phyloP scores from a whole-genome alignment of 83 land plant species.

The Picea mariana region DNA sequence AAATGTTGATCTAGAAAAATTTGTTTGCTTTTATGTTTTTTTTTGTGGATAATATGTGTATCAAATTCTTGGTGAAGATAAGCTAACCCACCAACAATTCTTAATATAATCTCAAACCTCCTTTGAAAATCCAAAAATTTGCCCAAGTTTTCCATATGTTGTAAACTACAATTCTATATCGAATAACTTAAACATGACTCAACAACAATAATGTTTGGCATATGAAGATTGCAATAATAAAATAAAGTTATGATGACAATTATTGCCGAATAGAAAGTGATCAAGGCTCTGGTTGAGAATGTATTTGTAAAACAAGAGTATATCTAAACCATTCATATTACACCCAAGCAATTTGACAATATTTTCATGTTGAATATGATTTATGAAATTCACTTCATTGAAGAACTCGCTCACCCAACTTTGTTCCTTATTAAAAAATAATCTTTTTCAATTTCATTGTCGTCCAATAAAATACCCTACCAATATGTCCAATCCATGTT shows the following conservation, averaged over 20 bases:
- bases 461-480: slow-evolving; percentile 29
- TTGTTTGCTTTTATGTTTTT: slow-evolving; percentile 47
- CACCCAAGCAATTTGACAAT: slow-evolving; percentile 37
- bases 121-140: slow-evolving; percentile 10
- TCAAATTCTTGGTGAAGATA: slow-evolving; percentile 37
- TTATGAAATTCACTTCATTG: slow-evolving; percentile 29
- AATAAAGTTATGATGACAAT: no score
- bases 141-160: no score
- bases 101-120: slow-evolving; percentile 28
- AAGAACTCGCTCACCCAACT: slow-evolving; percentile 4
- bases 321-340: slow-evolving; percentile 15
- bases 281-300: slow-evolving; percentile 37
- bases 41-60: slow-evolving; percentile 35
- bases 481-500: background rate
- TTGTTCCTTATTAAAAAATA: background rate
- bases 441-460: slow-evolving; percentile 33
- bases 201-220: no score
- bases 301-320: slow-evolving; percentile 34
- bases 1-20: slow-evolving; percentile 35
- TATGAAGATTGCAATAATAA: no score
- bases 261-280: background rate
- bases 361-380: slow-evolving; percentile 30
- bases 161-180: no score
- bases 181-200: no score
- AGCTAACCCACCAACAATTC: slow-evolving; percentile 31